These are phyloP conservation scores for Tilletia horrida DNA, from an alignment of 1,284 basidiomycete genomes.

Conservation along the genomic window DNA sequence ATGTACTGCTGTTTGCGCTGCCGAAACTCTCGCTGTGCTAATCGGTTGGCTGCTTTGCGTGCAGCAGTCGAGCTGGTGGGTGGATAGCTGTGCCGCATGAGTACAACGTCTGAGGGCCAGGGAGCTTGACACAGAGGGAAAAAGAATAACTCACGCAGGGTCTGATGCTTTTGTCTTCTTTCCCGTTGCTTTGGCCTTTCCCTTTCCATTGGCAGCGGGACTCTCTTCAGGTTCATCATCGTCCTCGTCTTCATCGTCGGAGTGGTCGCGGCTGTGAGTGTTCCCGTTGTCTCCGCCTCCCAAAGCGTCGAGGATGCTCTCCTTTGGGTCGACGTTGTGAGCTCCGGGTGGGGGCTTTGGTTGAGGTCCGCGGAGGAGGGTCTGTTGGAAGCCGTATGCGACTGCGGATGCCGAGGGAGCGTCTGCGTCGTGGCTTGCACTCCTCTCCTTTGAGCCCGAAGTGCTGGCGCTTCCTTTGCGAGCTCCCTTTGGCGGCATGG, in stretches of 20 bases:
- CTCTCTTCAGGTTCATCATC: slow-evolving; percentile 19
- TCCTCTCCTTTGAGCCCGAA: not conserved
- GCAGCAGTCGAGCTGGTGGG: slow-evolving; percentile 26
- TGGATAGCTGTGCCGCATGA: not conserved
- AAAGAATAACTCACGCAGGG: not conserved
- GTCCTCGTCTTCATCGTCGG: slow-evolving; percentile 35
- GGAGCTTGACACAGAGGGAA: not conserved
- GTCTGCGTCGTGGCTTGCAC: not conserved
- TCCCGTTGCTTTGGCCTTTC: not conserved
- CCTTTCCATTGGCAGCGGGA: not conserved
- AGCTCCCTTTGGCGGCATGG: not conserved
- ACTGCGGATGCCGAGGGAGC: not conserved
- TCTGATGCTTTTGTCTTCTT: not conserved
- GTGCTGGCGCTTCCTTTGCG: not conserved
- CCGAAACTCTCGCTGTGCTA: slow-evolving; percentile 48
- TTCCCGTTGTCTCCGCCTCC: not conserved
- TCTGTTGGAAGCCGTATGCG: not conserved
- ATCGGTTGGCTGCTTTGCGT: slow-evolving; percentile 47
- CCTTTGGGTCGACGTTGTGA: not conserved
- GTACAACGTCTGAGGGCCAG: too few relatives aligned
- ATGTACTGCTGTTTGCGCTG: slow-evolving; percentile 51
- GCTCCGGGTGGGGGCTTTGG: not conserved
- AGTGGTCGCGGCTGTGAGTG: slow-evolving; percentile 31
- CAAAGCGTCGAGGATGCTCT: not conserved
- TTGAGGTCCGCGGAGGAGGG: not conserved